Conservation (phyloP, 2,329 filamentous ascomycete genomes). For the Ophiostoma quercus region DNA sequence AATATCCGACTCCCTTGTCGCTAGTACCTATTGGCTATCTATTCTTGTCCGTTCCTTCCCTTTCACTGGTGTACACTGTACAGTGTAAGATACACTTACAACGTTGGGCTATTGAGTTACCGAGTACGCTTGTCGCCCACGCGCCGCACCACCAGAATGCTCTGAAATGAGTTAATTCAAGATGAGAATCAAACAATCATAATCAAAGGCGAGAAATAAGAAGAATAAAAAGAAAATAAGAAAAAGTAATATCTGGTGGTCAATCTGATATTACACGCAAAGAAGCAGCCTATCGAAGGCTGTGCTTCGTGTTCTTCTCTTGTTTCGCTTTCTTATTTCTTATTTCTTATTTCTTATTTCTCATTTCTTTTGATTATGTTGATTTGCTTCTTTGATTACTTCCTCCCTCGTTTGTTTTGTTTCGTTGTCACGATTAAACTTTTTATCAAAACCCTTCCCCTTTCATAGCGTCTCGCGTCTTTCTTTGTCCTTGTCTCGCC, state of each 20-base stretch:
- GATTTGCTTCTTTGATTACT: neutral
- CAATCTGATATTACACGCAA: neutral
- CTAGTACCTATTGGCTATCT: neutral
- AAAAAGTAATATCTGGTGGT: neutral
- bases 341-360: neutral
- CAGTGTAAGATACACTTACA: neutral
- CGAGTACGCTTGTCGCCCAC: neutral
- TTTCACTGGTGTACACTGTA: neutral
- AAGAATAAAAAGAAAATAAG: neutral
- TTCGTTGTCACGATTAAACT: neutral
- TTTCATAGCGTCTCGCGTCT: neutral
- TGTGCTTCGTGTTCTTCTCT: neutral
- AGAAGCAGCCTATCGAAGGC: neutral
- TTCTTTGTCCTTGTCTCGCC: neutral
- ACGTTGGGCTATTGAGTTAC: neutral
- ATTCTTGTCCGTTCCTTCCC: neutral
- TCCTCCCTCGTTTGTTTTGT: neutral
- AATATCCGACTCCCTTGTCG: neutral
- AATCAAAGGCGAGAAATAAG: neutral
- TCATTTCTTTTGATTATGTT: neutral
- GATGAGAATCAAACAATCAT: neutral
- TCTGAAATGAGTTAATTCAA: constrained; percentile 8
- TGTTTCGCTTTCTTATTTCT: neutral
- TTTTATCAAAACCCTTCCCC: neutral
- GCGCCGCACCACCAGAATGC: neutral